Percentiles rank a stretch among this genome's conserved stretches.
phyloP scores from a whole-genome alignment of 331 rosid genomes.

The Stylosanthes scabra region DNA sequence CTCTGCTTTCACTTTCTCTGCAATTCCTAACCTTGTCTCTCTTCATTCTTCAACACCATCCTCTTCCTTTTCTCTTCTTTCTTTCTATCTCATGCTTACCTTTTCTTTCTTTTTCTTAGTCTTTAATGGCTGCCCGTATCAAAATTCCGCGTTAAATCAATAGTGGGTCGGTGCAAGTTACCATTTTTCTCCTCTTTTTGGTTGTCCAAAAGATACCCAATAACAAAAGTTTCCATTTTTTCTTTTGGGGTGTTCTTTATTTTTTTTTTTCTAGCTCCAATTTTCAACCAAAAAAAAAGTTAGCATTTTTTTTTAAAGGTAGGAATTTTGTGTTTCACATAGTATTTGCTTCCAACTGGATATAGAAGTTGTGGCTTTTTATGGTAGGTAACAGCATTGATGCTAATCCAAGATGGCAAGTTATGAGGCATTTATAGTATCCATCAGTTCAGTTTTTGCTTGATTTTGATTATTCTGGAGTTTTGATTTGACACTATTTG shows the following conservation, averaged over 20 bases:
- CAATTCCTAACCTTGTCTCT: constrained; percentile 10
- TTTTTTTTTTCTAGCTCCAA: constrained; percentile 36
- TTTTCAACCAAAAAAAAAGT: constrained; percentile 14
- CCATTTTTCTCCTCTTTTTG: constrained; percentile 53
- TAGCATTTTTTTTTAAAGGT: too few species aligned
- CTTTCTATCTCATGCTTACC: not conserved
- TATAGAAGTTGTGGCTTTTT: constrained; percentile 25
- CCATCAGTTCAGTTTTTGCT: constrained; percentile 44
- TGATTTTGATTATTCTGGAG: constrained; percentile 31
- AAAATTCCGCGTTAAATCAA: constrained; percentile 46
- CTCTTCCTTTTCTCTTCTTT: too few species aligned
- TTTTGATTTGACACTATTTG: constrained; percentile 45
- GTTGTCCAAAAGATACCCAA: constrained; percentile 64
- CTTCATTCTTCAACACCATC: not conserved
- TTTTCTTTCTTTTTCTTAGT: constrained; percentile 52
- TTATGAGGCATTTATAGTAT: constrained; percentile 28
- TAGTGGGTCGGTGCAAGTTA: constrained; percentile 75
- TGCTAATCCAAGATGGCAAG: constrained; percentile 37
- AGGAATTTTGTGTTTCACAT: constrained; percentile 28
- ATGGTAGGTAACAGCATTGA: constrained; percentile 34
- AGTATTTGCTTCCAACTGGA: constrained; percentile 14
- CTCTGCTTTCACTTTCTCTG: constrained; percentile 37
- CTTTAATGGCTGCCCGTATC: constrained; percentile 77
- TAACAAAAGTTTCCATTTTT: constrained; percentile 39
- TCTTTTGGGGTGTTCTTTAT: not conserved